phyloP scores from a whole-genome alignment of 2,329 filamentous ascomycete genomes.

The Clathrospora elynae region DNA sequence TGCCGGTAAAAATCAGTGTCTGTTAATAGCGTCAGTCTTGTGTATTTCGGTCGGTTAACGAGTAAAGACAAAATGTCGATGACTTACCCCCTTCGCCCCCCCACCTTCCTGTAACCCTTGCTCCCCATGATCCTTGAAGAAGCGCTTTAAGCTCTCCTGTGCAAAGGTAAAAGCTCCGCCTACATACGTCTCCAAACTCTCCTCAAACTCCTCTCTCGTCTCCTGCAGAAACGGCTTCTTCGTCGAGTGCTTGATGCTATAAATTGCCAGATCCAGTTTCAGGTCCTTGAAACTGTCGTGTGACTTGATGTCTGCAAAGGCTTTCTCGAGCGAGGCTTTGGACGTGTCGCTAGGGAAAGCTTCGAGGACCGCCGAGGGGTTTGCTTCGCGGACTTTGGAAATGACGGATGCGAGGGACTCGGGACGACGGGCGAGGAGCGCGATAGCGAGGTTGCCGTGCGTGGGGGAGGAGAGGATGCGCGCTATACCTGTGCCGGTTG shows the following conservation, averaged over 20 bases:
- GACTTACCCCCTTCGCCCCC: conserved; percentile 57
- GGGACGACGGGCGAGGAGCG: conserved; percentile 57
- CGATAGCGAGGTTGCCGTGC: conserved; percentile 62
- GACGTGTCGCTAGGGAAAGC: conserved; percentile 59
- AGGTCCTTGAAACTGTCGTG: conserved; percentile 56
- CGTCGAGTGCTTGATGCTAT: conserved; percentile 61
- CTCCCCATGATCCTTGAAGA: conserved; percentile 60
- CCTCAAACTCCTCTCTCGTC: conserved; percentile 53
- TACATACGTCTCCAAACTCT: conserved; percentile 58
- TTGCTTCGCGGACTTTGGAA: conserved; percentile 50
- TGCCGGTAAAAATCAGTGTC: conserved; percentile 48
- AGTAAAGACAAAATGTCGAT: neutral
- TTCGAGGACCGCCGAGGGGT: conserved; percentile 55
- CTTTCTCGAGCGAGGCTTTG: conserved; percentile 53
- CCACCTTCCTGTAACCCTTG: conserved; percentile 53
- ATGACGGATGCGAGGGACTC: conserved; percentile 54
- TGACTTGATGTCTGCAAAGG: conserved; percentile 57
- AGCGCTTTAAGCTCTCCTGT: conserved; percentile 58
- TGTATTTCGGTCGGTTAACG: neutral
- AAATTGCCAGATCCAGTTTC: conserved; percentile 60
- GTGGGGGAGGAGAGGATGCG: conserved; percentile 57
- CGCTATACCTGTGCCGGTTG: conserved; percentile 59
- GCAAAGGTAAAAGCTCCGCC: conserved; percentile 62
- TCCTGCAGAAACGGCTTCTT: conserved; percentile 63
- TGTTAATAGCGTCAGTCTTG: neutral